Conservation (phyloP, 2,329 filamentous ascomycete genomes). For the Fusarium albidum region DNA sequence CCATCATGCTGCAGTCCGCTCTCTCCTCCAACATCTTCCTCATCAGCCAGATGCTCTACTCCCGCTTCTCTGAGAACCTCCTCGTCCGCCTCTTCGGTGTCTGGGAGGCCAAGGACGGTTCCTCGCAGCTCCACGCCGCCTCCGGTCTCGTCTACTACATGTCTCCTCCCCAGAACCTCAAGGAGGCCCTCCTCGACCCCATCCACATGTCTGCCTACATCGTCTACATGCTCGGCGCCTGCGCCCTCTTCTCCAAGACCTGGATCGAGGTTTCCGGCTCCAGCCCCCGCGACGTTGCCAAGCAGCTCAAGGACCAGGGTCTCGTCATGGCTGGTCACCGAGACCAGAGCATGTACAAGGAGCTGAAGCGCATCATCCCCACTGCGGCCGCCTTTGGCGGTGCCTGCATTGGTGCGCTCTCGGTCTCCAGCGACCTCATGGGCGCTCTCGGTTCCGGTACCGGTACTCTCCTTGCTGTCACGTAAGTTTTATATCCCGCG, state of each 20-base stretch:
- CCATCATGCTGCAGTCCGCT: constrained; percentile 99
- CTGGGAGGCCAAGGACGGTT: constrained; percentile 97
- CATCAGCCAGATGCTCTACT: constrained; percentile 99
- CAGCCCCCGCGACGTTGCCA: constrained; percentile 96
- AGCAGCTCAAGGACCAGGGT: constrained; percentile 99
- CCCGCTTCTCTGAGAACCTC: constrained; percentile 98
- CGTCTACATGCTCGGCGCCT: constrained; percentile 96
- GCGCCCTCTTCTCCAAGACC: constrained; percentile 99
- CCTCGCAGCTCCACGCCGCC: constrained; percentile 90
- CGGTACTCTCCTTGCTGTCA: constrained; percentile 97
- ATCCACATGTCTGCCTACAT: constrained; percentile 97
- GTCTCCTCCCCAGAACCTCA: constrained; percentile 97
- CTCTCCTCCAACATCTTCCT: constrained; percentile 99
- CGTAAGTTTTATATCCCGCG: constrained; percentile 73
- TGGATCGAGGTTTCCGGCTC: constrained; percentile 99
- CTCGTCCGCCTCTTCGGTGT: constrained; percentile 96
- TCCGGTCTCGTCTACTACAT: constrained; percentile 99
- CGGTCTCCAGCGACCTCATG: constrained; percentile 93
- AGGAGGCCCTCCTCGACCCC: constrained; percentile 93
- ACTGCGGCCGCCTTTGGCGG: constrained; percentile 98
- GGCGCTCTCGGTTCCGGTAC: constrained; percentile 96
- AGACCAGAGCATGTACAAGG: constrained; percentile 99
- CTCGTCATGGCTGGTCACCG: constrained; percentile 99
- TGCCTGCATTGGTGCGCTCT: constrained; percentile 98
- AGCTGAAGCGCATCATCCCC: constrained; percentile 98